These are phyloP conservation scores for Platanus orientalis DNA, from an alignment of 164 flowering plant genomes.

Conservation along the genomic window DNA sequence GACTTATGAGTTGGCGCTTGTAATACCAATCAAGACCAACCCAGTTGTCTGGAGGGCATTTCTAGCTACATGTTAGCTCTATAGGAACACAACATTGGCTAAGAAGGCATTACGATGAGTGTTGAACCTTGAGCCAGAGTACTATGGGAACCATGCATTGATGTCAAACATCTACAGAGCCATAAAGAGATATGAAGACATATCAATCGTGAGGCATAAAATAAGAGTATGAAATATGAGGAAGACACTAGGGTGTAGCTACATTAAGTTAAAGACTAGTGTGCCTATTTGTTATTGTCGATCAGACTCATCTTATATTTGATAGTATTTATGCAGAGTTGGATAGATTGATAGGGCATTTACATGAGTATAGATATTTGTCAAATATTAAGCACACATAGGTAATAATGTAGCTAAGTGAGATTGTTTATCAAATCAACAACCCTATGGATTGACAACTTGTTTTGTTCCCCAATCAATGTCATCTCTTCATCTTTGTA, in stretches of 20 bases:
- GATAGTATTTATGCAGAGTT: conserved; percentile 39
- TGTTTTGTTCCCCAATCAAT: too few species aligned
- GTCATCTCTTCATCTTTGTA: too few species aligned
- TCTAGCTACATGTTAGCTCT: conserved; percentile 50
- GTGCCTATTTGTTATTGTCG: conserved; percentile 50
- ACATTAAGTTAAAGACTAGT: conserved; percentile 58
- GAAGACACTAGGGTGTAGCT: conserved; percentile 76
- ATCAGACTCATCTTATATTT: conserved; percentile 43
- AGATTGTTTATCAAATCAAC: too few species aligned
- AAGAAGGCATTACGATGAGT: conserved; percentile 42
- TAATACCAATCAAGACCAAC: conserved; percentile 45
- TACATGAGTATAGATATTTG: conserved; percentile 34
- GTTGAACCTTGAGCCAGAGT: conserved; percentile 54
- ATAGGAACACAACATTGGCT: conserved; percentile 44
- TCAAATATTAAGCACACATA: conserved; percentile 5
- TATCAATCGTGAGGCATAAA: conserved; percentile 38
- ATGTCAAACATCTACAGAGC: conserved; percentile 63
- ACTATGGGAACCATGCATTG: conserved; percentile 64
- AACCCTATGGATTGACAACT: too few species aligned
- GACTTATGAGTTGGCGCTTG: conserved; percentile 38
- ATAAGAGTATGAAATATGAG: conserved; percentile 49
- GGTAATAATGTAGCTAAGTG: too few species aligned
- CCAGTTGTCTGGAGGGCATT: conserved; percentile 66
- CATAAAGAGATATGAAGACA: conserved; percentile 47
- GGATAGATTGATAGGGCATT: conserved; percentile 30